Conservation (phyloP, 345 rosid species). For the Acer campestre region DNA sequence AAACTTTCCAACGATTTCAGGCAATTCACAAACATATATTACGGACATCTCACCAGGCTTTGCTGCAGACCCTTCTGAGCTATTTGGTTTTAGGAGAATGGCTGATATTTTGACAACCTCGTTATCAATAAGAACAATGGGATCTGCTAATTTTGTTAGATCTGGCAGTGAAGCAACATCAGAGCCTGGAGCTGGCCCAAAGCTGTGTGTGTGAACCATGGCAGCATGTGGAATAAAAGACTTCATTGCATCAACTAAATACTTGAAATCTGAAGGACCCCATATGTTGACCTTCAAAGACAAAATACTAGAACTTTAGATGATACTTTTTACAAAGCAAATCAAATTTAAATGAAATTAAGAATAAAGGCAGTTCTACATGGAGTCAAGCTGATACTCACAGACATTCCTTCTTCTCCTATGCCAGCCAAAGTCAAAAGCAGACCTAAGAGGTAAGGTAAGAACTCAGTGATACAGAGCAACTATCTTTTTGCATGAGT, state of each 20-base stretch:
- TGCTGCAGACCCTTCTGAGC: conserved; percentile 34
- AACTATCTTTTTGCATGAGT: neutral
- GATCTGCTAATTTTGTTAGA: conserved; percentile 41
- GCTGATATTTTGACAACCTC: conserved; percentile 92
- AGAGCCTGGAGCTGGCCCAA: conserved; percentile 55
- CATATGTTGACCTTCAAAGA: conserved; percentile 79
- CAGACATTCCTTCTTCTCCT: conserved; percentile 92
- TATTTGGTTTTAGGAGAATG: conserved; percentile 49
- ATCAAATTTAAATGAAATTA: neutral
- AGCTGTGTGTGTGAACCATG: conserved; percentile 88
- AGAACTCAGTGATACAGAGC: conserved; percentile 9
- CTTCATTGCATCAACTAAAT: conserved; percentile 88
- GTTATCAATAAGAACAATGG: conserved; percentile 65
- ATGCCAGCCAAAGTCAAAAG: conserved; percentile 88
- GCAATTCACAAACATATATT: conserved; percentile 83
- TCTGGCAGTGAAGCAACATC: conserved; percentile 39
- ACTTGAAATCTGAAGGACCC: conserved; percentile 96
- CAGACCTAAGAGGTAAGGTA: conserved; percentile 53
- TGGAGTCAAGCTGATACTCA: conserved; percentile 44
- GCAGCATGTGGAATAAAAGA: conserved; percentile 94
- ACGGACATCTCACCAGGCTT: conserved; percentile 84
- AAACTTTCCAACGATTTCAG: conserved; percentile 83
- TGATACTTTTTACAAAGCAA: neutral
- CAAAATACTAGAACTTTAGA: conserved; percentile 16
- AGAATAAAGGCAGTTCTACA: conserved; percentile 17